Evolutionary conservation across 345 rosid genomes (phyloP).

Genomic region (Lumnitzera littorea): DNA sequence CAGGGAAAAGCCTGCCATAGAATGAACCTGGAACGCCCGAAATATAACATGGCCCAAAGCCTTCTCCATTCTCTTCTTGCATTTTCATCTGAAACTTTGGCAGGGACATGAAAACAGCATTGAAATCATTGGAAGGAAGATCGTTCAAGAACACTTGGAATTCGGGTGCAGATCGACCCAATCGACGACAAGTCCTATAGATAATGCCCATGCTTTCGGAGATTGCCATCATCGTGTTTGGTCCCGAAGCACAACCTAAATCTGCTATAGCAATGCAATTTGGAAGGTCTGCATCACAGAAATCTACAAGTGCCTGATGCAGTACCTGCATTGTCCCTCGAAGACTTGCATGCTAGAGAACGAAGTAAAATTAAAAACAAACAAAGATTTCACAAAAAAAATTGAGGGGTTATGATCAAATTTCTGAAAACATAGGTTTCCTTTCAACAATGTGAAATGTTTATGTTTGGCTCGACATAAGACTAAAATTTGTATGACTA

Average conservation of each 20-base stretch:
- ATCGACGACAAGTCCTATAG: slow-evolving; percentile 6
- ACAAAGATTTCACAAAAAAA: background rate
- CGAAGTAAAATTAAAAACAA: background rate
- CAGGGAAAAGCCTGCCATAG: slow-evolving; percentile 37
- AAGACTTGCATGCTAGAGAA: slow-evolving; percentile 13
- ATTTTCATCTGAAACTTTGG: slow-evolving; percentile 22
- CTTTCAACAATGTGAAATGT: too few relatives aligned
- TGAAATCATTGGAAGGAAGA: slow-evolving; percentile 37
- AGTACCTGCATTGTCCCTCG: slow-evolving; percentile 17
- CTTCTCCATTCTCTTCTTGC: slow-evolving; percentile 20
- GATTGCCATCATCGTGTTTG: slow-evolving; percentile 20
- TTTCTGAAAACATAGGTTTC: too few relatives aligned
- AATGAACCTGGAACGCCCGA: slow-evolving; percentile 40
- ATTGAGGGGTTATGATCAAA: background rate
- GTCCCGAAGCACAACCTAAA: slow-evolving; percentile 44
- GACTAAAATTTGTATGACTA: too few relatives aligned
- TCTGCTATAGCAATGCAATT: slow-evolving; percentile 21
- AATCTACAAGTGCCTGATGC: slow-evolving; percentile 17
- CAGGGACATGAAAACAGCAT: slow-evolving; percentile 29
- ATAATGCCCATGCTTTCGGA: slow-evolving; percentile 16
- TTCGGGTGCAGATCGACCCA: slow-evolving; percentile 15
- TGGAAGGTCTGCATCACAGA: slow-evolving; percentile 13
- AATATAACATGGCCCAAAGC: slow-evolving; percentile 21
- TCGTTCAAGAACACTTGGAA: slow-evolving; percentile 30
- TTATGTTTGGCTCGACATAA: too few relatives aligned